Evolutionary conservation across 192 early-diverging fungal genomes (phyloP).

Genomic region (Cetraspora pellucida): DNA sequence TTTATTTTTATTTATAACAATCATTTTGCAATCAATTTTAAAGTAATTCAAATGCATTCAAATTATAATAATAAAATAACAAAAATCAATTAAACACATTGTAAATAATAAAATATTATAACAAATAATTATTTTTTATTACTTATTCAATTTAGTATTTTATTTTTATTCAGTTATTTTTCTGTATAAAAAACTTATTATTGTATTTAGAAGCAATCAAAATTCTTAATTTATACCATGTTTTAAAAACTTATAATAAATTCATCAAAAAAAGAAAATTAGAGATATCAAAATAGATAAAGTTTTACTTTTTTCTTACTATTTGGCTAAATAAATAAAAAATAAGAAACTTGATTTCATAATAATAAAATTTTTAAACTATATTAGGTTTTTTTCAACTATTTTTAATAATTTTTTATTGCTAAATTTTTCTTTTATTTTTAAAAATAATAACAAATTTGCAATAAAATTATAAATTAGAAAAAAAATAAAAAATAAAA

Average conservation of each 20-base stretch:
- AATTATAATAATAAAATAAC: slow-evolving; percentile 25
- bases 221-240: slow-evolving; percentile 24
- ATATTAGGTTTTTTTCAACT: slow-evolving; percentile 16
- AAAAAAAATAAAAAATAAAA: slow-evolving; percentile 31
- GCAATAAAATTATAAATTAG: slow-evolving; percentile 24
- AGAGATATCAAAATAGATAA: not conserved
- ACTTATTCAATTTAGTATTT: slow-evolving; percentile 26
- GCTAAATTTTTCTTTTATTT: slow-evolving; percentile 32
- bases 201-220: slow-evolving; percentile 1
- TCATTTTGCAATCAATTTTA: slow-evolving; percentile 15
- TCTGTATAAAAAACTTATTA: slow-evolving; percentile 27
- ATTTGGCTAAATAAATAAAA: slow-evolving; percentile 15
- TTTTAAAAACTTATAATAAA: slow-evolving; percentile 23
- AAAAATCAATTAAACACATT: not conserved
- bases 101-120: slow-evolving; percentile 1
- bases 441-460: slow-evolving; percentile 9
- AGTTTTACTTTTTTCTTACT: slow-evolving; percentile 29
- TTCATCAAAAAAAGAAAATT: slow-evolving; percentile 5
- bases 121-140: slow-evolving; percentile 27
- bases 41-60: slow-evolving; percentile 29
- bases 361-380: not conserved
- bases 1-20: slow-evolving; percentile 21
- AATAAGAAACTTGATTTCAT: slow-evolving; percentile 23
- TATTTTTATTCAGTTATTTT: slow-evolving; percentile 26
- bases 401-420: slow-evolving; percentile 18